A percentile compares a stretch with the other conserved stretches of the same genome.
Evolutionary conservation across 75 land plant genomes (phyloP).

Genomic region (Azolla pinnata): DNA sequence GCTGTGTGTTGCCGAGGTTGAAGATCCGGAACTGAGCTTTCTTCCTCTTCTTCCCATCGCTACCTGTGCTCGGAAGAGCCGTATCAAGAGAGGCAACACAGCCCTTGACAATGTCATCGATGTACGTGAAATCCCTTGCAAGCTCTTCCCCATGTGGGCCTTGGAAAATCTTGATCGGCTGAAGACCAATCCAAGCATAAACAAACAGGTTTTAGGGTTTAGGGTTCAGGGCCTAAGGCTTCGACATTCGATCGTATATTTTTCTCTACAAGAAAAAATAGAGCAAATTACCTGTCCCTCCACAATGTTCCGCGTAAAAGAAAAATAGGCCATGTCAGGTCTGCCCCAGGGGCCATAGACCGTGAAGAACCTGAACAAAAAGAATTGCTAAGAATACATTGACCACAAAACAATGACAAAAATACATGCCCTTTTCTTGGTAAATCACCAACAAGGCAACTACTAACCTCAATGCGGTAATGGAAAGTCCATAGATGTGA

Average conservation of each 20-base stretch:
- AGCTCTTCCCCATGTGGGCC: conserved; percentile 52
- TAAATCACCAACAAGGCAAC: background rate
- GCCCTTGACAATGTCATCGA: conserved; percentile 72
- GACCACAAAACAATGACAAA: background rate
- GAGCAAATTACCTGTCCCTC: conserved; percentile 36
- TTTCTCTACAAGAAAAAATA: too few relatives aligned
- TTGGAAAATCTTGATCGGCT: conserved; percentile 57
- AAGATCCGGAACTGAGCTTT: conserved; percentile 57
- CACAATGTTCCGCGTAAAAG: conserved; percentile 59
- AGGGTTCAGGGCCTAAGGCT: too few relatives aligned
- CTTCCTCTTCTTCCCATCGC: conserved; percentile 62
- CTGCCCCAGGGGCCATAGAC: conserved; percentile 79
- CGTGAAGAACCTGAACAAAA: conserved; percentile 49
- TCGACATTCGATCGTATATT: too few relatives aligned
- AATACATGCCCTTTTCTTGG: background rate
- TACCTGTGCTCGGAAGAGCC: conserved; percentile 55
- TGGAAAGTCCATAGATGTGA: conserved; percentile 39
- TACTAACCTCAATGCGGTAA: conserved; percentile 20
- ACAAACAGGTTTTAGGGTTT: too few relatives aligned
- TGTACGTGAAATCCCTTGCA: conserved; percentile 72
- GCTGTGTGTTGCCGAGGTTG: conserved; percentile 66
- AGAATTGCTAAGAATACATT: background rate
- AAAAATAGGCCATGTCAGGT: conserved; percentile 84
- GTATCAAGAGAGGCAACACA: conserved; percentile 64
- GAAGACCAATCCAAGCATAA: too few relatives aligned